phyloP scores from a whole-genome alignment of 2,329 filamentous ascomycete genomes.

The Albophoma yamanashiensis region DNA sequence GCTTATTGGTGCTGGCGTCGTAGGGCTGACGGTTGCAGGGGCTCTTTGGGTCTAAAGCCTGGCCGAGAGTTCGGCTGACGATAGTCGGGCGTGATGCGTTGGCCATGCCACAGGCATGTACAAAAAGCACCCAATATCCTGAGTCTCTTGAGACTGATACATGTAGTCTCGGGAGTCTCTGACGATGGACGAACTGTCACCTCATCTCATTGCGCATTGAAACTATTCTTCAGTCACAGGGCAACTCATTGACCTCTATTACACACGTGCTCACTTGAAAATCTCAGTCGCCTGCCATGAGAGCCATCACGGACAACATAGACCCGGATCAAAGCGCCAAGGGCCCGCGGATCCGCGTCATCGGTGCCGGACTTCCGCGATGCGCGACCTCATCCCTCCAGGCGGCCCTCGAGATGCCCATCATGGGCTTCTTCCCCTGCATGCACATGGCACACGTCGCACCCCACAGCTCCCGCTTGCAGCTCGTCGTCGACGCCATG shows the following conservation, averaged over 20 bases:
- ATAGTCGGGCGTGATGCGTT: neutral
- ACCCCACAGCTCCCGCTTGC: conserved; percentile 11
- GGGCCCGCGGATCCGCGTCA: conserved; percentile 12
- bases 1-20: neutral
- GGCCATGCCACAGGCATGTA: neutral
- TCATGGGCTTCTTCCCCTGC: conserved; percentile 16
- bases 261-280: neutral
- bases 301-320: conserved; percentile 8
- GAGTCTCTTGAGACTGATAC: too few species aligned
- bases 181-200: neutral
- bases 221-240: neutral
- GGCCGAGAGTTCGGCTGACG: neutral
- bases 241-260: neutral
- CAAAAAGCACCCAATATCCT: neutral
- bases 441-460: conserved; percentile 22
- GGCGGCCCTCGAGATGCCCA: conserved; percentile 17
- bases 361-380: conserved; percentile 20
- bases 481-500: conserved; percentile 15
- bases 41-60: neutral
- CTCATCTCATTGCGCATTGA: too few species aligned
- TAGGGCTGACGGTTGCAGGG: neutral
- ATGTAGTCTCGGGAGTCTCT: too few species aligned
- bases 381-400: conserved; percentile 25
- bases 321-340: conserved; percentile 6
- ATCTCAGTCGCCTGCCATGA: conserved; percentile 5